These are phyloP conservation scores for Ophiocordyceps camponoti-floridani DNA, from an alignment of 2,329 filamentous ascomycete species.

Conservation along the genomic window DNA sequence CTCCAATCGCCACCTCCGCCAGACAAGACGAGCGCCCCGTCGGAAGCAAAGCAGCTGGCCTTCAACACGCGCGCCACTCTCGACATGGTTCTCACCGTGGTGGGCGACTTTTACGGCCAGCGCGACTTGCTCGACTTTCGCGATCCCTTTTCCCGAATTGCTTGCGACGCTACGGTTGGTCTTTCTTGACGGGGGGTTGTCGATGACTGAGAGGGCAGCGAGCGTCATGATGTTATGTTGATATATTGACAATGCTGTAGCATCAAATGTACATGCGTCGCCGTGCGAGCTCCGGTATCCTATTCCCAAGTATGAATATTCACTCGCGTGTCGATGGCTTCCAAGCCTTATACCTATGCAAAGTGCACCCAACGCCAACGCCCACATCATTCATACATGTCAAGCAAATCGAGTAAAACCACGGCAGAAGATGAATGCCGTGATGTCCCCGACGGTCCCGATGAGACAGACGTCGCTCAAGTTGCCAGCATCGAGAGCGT, in stretches of 20 bases:
- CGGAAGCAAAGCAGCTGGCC: conserved; percentile 13
- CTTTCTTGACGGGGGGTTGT: neutral
- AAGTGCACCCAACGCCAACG: neutral
- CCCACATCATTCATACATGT: too few relatives aligned
- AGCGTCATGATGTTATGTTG: too few relatives aligned
- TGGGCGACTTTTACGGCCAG: conserved; percentile 81
- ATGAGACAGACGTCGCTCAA: neutral
- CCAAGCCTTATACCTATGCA: neutral
- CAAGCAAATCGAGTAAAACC: neutral
- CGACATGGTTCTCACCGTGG: conserved; percentile 80
- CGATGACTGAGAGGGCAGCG: neutral
- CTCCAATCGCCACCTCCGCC: conserved; percentile 12
- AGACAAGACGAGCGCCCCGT: conserved; percentile 5
- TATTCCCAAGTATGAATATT: too few relatives aligned
- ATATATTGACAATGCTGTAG: too few relatives aligned
- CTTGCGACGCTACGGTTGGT: conserved; percentile 1
- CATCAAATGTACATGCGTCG: too few relatives aligned
- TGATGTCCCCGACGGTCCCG: neutral
- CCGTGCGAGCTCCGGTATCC: too few relatives aligned
- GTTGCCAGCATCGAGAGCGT: neutral
- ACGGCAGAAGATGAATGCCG: neutral
- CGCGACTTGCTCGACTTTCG: conserved; percentile 66
- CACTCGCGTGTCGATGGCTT: too few relatives aligned
- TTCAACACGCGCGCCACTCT: conserved; percentile 51
- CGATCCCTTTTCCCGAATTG: conserved; percentile 35